These are phyloP conservation scores for Clarireedia paspali DNA, from an alignment of 2,329 filamentous ascomycete genomes.

Conservation along the genomic window DNA sequence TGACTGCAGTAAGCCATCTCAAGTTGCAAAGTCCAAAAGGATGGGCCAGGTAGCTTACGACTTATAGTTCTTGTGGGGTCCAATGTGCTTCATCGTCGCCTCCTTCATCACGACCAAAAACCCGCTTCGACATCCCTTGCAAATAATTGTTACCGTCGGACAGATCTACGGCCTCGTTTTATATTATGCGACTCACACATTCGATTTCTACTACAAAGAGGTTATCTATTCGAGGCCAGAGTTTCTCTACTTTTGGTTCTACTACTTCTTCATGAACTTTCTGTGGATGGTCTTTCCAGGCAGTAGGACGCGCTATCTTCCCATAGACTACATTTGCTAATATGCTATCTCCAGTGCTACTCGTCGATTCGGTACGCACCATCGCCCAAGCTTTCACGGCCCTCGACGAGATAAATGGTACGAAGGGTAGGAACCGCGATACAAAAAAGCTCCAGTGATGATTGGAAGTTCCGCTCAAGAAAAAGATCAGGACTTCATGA, in stretches of 20 bases:
- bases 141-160: conserved; percentile 33
- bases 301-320: conserved; percentile 34
- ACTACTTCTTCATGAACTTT: conserved; percentile 54
- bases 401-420: conserved; percentile 23
- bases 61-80: conserved; percentile 47
- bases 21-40: background rate
- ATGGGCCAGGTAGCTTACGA: background rate
- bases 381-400: conserved; percentile 31
- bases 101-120: conserved; percentile 37
- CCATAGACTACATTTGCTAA: background rate
- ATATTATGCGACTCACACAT: conserved; percentile 53
- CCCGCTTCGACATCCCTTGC: conserved; percentile 42
- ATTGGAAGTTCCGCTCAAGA: background rate
- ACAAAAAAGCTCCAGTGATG: conserved; percentile 4
- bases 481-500: no score
- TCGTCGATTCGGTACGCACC: conserved; percentile 31
- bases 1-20: conserved; percentile 36
- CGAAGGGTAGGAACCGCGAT: background rate
- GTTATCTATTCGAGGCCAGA: conserved; percentile 50
- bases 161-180: conserved; percentile 48
- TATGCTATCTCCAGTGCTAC: conserved; percentile 19
- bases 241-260: conserved; percentile 54
- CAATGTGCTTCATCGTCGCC: conserved; percentile 45
- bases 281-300: conserved; percentile 53
- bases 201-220: conserved; percentile 40